These are phyloP conservation scores for Fagopyrum esculentum DNA, from an alignment of 148 eudicot genomes.

Conservation along the genomic window DNA sequence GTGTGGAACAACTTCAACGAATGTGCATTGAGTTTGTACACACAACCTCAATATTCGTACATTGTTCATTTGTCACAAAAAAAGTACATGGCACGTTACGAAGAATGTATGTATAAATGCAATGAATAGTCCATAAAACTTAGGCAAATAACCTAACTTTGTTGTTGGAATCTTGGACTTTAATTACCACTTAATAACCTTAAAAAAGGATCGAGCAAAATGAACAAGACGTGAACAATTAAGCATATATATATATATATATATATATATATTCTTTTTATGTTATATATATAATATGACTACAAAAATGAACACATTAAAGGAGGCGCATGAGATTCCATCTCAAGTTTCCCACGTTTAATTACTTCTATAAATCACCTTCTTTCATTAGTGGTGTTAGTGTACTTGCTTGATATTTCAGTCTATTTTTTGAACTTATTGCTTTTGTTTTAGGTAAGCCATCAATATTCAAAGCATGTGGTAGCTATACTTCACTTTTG, in stretches of 20 bases:
- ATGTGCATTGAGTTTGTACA: too few relatives aligned
- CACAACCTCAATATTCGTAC: too few relatives aligned
- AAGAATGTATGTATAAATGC: not conserved
- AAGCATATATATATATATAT: not conserved
- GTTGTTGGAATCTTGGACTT: not conserved
- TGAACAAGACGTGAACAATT: not conserved
- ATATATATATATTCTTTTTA: not conserved
- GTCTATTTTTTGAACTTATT: too few relatives aligned
- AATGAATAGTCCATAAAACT: not conserved
- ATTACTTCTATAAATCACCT: not conserved
- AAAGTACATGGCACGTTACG: too few relatives aligned
- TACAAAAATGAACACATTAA: not conserved
- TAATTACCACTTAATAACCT: not conserved
- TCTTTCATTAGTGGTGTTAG: not conserved
- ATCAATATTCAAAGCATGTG: too few relatives aligned
- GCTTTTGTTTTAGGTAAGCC: too few relatives aligned
- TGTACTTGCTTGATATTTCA: too few relatives aligned
- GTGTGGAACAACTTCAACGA: too few relatives aligned
- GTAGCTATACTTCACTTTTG: too few relatives aligned
- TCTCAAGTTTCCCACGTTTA: not conserved
- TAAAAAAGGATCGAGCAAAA: not conserved
- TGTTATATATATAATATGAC: too few relatives aligned
- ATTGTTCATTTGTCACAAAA: too few relatives aligned
- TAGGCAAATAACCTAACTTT: slow-evolving; percentile 5
- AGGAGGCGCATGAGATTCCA: slow-evolving; percentile 5